These are phyloP conservation scores for Nitzschia inconspicua DNA, from an alignment of 108 stramenopile species.

Conservation along the genomic window DNA sequence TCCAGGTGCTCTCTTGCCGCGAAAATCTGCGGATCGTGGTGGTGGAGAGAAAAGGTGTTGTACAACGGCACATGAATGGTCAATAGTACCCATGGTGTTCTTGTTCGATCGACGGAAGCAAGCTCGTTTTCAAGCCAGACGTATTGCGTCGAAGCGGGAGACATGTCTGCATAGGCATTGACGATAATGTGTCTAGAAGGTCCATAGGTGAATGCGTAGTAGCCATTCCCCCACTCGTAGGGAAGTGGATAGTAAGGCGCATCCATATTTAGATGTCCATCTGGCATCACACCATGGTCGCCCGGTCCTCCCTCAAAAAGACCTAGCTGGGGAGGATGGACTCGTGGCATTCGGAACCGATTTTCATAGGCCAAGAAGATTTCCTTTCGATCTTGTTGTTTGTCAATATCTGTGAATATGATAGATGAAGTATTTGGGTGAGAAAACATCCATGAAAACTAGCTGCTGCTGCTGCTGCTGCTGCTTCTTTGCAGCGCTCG, in stretches of 20 bases:
- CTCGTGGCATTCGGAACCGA: constrained; percentile 77
- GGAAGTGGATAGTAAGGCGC: constrained; percentile 57
- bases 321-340: constrained; percentile 54
- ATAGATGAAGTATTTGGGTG: background rate
- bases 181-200: constrained; percentile 69
- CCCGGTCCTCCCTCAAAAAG: constrained; percentile 28
- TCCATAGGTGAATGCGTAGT: constrained; percentile 72
- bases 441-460: no score
- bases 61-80: constrained; percentile 82
- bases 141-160: constrained; percentile 65
- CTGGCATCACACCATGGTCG: no score
- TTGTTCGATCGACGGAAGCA: constrained; percentile 51
- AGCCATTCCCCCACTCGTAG: constrained; percentile 84
- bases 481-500: background rate
- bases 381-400: constrained; percentile 38
- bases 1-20: constrained; percentile 71
- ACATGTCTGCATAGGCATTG: constrained; percentile 68
- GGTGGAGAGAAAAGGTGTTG: constrained; percentile 72
- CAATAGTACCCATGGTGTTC: constrained; percentile 83
- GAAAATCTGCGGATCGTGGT: constrained; percentile 54
- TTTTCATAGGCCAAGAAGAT: constrained; percentile 71
- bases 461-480: no score
- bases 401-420: constrained; percentile 64
- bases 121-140: constrained; percentile 72
- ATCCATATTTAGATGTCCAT: constrained; percentile 44